Conservation (phyloP, 805 yeast genomes). For the Yarrowia divulgata region DNA sequence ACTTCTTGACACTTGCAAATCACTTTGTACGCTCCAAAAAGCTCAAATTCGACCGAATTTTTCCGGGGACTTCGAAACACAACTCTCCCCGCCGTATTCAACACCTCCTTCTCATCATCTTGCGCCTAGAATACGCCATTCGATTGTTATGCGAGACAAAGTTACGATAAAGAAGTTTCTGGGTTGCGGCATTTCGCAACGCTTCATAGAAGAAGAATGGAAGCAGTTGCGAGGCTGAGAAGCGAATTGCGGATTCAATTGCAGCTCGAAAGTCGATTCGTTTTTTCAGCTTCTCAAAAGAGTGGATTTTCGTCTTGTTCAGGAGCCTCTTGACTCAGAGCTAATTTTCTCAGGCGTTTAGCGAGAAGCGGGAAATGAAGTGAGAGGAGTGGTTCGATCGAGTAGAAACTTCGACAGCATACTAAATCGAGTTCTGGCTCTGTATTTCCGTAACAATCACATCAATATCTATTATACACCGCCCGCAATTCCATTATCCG, state of each 20-base stretch:
- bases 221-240: neutral
- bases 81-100: neutral
- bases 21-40: no score
- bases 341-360: conserved; percentile 24
- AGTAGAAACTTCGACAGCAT: neutral
- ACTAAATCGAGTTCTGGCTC: no score
- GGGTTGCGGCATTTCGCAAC: conserved; percentile 4
- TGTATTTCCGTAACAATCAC: neutral
- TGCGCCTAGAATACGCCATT: conserved; percentile 3
- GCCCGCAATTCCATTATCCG: neutral
- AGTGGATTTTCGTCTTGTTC: neutral
- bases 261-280: neutral
- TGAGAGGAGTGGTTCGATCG: neutral
- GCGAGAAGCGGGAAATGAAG: neutral
- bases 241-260: neutral
- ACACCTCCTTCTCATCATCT: neutral
- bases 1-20: no score
- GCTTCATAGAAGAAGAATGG: neutral
- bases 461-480: neutral
- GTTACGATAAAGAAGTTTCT: conserved; percentile 30
- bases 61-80: neutral
- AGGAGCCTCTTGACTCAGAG: conserved; percentile 3
- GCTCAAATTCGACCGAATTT: neutral
- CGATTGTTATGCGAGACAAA: conserved; percentile 13
- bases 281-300: neutral